Evolutionary conservation across 345 rosid genomes (phyloP).

Genomic region (Garcia nutans): DNA sequence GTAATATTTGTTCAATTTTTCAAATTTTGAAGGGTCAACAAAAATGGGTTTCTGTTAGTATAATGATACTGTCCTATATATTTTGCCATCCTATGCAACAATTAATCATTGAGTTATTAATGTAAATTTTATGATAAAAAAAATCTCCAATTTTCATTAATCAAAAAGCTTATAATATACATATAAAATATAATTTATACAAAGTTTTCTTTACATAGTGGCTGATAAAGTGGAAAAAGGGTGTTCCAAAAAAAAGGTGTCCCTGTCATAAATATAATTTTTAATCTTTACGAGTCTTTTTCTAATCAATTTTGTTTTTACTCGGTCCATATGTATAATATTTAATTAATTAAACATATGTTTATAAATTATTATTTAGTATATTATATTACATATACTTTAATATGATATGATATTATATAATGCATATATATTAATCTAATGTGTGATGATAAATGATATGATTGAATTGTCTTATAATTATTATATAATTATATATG

Average conservation of each 20-base stretch:
- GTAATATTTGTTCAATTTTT: too few species aligned
- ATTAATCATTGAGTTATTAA: too few species aligned
- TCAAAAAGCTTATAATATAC: too few species aligned
- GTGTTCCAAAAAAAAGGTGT: background rate
- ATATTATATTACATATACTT: background rate
- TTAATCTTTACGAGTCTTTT: background rate
- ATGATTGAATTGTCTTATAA: background rate
- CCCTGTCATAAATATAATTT: conserved; percentile 8
- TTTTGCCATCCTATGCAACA: too few species aligned
- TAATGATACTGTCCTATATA: too few species aligned
- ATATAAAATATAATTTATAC: background rate
- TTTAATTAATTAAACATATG: background rate
- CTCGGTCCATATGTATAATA: background rate
- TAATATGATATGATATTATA: background rate
- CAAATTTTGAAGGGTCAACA: too few species aligned
- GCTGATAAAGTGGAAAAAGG: conserved; percentile 9
- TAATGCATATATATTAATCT: background rate
- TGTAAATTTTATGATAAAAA: too few species aligned
- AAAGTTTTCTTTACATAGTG: conserved; percentile 11
- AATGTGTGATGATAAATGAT: background rate
- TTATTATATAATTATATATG: too few species aligned
- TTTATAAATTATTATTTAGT: background rate
- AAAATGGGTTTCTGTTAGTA: too few species aligned
- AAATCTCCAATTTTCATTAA: too few species aligned
- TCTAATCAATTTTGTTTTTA: background rate